Evolutionary conservation across 352 stramenopile species (phyloP).

Genomic region (Phytophthora hibernalis): DNA sequence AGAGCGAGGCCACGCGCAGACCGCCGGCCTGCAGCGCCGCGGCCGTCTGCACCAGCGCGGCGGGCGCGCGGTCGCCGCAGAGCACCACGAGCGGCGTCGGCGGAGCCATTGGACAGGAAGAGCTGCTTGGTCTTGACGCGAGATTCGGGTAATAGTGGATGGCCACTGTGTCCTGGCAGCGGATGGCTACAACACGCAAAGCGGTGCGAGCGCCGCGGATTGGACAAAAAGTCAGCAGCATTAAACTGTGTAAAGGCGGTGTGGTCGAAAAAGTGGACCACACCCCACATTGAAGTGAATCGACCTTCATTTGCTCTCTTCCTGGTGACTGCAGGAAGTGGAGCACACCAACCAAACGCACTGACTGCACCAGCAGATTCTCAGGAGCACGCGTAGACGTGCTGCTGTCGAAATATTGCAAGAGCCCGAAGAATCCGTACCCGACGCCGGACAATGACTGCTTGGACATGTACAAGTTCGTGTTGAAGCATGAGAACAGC

Average conservation of each 20-base stretch:
- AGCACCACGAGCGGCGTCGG: slow-evolving; percentile 73
- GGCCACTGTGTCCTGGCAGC: slow-evolving; percentile 8
- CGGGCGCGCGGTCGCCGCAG: slow-evolving; percentile 57
- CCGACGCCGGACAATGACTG: slow-evolving; percentile 34
- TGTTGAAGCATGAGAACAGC: slow-evolving; percentile 25
- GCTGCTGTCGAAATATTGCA: slow-evolving; percentile 32
- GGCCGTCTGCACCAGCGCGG: slow-evolving; percentile 55
- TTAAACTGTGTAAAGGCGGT: too few relatives aligned
- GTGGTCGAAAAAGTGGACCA: neutral
- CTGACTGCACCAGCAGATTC: slow-evolving; percentile 35
- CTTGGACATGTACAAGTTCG: slow-evolving; percentile 24
- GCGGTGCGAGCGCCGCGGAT: neutral
- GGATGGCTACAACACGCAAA: slow-evolving; percentile 36
- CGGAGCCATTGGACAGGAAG: slow-evolving; percentile 32
- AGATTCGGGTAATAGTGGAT: slow-evolving; percentile 33
- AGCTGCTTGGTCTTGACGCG: slow-evolving; percentile 6
- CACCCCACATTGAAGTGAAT: slow-evolving; percentile 1
- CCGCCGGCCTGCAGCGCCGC: slow-evolving; percentile 60
- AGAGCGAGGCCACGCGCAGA: slow-evolving; percentile 69
- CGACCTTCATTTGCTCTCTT: slow-evolving; percentile 5
- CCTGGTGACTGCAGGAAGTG: slow-evolving; percentile 25
- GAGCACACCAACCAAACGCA: slow-evolving; percentile 36
- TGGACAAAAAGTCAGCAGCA: slow-evolving; percentile 2
- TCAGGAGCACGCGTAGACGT: slow-evolving; percentile 34
- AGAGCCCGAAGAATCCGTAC: slow-evolving; percentile 30